Base-by-base conservation (phyloP, 306 rosid genomes). In the Cucurbita argyrosperma region DNA sequence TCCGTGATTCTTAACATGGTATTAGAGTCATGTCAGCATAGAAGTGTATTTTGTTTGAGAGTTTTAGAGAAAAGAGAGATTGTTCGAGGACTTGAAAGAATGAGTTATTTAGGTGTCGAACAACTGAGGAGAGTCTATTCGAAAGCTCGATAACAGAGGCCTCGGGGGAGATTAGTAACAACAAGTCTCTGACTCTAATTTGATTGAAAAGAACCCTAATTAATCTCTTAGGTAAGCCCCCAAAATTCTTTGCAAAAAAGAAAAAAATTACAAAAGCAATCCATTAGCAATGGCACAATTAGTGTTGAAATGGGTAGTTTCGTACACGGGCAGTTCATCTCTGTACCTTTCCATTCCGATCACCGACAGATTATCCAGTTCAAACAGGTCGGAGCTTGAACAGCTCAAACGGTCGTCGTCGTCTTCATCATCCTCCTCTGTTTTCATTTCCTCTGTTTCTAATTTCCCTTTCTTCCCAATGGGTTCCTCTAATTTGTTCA, bases 371-470 rank as follows among this genome's bases (percentile, higher is more conserved):
- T 86, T 88, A 79, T 91, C 99, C 88, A 94, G 84, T 82, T 94
- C 99, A 77, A 94, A 94, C 5, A 94, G 92, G 88, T 94, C 99
- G 75, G 99, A 91, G 74, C 99, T 94, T 14, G 95, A 77, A 82
- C 82, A 90, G 79, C 99, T 94, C 42, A 75, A 84, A 10, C 72
- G 90, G 57, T 94, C 98, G 35, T 92, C 93, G 14, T 92, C 93
- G 11, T 88, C 88, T 0, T 80, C 80, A 0, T 81, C 84, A 0
- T 79, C 55, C 6, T 45, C 71, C 0, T 75, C 79, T 6, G 62
- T 69, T 1, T 76, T 64, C 78, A 90, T 84, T 74, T 83, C 86
- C 62, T 86, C 80, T 88, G 78, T 72, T 47, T 82, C 86, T 42
- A 80, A 89, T 9, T 83, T 78, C 77, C 80, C 30, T 57, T 54